Percentiles rank a stretch among this genome's conserved stretches.
Conservation (phyloP, 2,329 filamentous ascomycete species). For the Neofusicoccum sp. region DNA sequence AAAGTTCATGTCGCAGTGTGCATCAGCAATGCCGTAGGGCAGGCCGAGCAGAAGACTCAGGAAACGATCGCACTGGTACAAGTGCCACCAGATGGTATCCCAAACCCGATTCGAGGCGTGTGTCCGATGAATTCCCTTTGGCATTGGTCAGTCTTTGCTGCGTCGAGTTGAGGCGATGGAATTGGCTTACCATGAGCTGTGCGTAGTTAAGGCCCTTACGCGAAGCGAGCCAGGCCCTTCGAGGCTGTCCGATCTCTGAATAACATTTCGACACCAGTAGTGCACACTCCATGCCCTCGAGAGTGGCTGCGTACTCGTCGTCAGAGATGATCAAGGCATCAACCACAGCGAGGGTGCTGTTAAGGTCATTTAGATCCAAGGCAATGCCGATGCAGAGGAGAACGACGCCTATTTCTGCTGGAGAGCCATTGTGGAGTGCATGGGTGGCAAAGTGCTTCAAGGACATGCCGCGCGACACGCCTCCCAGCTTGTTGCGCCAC, state of each 20-base stretch:
- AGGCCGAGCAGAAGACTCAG: slow-evolving; percentile 58
- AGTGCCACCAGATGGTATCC: slow-evolving; percentile 44
- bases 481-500: slow-evolving; percentile 45
- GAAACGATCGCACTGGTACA: slow-evolving; percentile 52
- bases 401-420: slow-evolving; percentile 41
- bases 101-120: slow-evolving; percentile 36
- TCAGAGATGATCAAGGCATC: slow-evolving; percentile 53
- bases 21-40: slow-evolving; percentile 48
- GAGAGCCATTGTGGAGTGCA: slow-evolving; percentile 48
- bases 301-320: slow-evolving; percentile 53
- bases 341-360: slow-evolving; percentile 50
- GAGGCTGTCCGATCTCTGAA: slow-evolving; percentile 58
- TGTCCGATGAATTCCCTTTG: slow-evolving; percentile 42
- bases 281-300: slow-evolving; percentile 58
- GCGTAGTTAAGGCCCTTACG: slow-evolving; percentile 56
- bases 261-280: slow-evolving; percentile 56
- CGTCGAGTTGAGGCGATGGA: not conserved
- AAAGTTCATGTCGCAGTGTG: slow-evolving; percentile 37
- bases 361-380: slow-evolving; percentile 45
- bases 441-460: slow-evolving; percentile 46
- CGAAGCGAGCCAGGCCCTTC: slow-evolving; percentile 56
- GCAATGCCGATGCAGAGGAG: slow-evolving; percentile 42
- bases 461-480: slow-evolving; percentile 42
- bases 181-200: slow-evolving; percentile 52
- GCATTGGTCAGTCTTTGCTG: not conserved